Evolutionary conservation across 2,329 filamentous ascomycete species (phyloP).

Genomic region (Epichloe baconii): DNA sequence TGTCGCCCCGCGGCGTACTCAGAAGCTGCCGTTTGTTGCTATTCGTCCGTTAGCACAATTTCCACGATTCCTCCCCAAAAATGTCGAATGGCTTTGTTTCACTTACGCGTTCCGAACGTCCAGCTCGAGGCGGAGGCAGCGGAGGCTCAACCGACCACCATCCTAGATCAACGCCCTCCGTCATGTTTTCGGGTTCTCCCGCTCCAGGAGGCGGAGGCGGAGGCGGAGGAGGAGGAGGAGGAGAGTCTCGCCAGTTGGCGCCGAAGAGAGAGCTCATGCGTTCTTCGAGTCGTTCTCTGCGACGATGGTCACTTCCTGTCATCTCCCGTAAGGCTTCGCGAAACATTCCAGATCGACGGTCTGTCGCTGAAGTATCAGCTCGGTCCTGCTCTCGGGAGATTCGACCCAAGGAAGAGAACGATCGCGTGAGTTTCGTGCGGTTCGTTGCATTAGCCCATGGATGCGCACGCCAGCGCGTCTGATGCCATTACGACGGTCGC

Average conservation of each 20-base stretch:
- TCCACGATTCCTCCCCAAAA: not conserved
- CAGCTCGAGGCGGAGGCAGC: not conserved
- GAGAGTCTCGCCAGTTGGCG: conserved; percentile 8
- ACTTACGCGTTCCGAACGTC: not conserved
- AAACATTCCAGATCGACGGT: conserved; percentile 1
- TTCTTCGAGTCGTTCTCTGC: conserved; percentile 16
- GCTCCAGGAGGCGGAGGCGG: not conserved
- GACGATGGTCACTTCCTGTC: conserved; percentile 12
- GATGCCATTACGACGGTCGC: conserved; percentile 15
- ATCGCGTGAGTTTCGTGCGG: conserved; percentile 8
- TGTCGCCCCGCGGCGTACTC: not conserved
- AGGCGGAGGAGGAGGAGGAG: not conserved
- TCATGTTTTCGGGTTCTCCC: conserved; percentile 5
- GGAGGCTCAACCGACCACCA: conserved; percentile 14
- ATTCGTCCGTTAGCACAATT: not conserved
- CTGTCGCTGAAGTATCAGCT: not conserved
- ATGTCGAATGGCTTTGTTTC: not conserved
- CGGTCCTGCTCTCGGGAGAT: conserved; percentile 6
- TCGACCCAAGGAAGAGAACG: conserved; percentile 13
- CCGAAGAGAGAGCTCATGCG: conserved; percentile 15
- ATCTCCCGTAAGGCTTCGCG: conserved; percentile 8
- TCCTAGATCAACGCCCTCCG: conserved; percentile 9
- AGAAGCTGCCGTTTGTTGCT: not conserved
- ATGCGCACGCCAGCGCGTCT: conserved; percentile 16
- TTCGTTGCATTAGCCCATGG: conserved; percentile 15